These are phyloP conservation scores for Avena eriantha DNA, from an alignment of 176 grass and related monocot species.

Conservation along the genomic window DNA sequence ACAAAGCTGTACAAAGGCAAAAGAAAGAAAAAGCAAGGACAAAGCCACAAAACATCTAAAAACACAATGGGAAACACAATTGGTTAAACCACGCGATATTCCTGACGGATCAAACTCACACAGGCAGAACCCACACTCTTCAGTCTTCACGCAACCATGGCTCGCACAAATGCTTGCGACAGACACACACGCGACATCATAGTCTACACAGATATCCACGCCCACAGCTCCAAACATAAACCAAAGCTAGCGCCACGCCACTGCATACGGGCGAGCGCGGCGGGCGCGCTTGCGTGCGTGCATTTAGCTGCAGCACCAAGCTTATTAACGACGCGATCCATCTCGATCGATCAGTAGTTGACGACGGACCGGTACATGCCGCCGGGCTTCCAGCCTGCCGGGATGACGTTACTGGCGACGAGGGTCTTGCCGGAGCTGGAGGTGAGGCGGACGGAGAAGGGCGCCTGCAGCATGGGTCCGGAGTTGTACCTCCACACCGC, in stretches of 20 bases:
- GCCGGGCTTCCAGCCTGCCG: slow-evolving; percentile 52
- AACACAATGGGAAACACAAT: too few relatives aligned
- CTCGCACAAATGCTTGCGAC: slow-evolving; percentile 19
- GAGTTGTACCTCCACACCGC: slow-evolving; percentile 63
- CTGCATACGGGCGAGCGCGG: neutral
- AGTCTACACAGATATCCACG: slow-evolving; percentile 37
- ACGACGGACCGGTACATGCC: slow-evolving; percentile 60
- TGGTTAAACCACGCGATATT: too few relatives aligned
- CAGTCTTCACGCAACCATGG: neutral
- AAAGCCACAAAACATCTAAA: too few relatives aligned
- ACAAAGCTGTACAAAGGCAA: too few relatives aligned
- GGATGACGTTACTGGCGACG: slow-evolving; percentile 55
- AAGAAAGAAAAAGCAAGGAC: too few relatives aligned
- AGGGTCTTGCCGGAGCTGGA: slow-evolving; percentile 58
- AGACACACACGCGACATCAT: neutral
- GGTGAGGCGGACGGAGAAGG: slow-evolving; percentile 66
- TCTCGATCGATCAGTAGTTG: slow-evolving; percentile 26
- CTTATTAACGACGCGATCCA: neutral
- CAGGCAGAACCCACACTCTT: neutral
- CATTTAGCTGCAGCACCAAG: neutral
- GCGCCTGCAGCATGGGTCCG: slow-evolving; percentile 26
- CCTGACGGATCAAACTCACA: neutral
- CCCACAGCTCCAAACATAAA: slow-evolving; percentile 48
- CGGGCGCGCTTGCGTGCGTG: slow-evolving; percentile 8
- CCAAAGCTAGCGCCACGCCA: slow-evolving; percentile 36